Base-by-base conservation (phyloP, 139 green algal genomes). In the Chlamydomonas applanata region DNA sequence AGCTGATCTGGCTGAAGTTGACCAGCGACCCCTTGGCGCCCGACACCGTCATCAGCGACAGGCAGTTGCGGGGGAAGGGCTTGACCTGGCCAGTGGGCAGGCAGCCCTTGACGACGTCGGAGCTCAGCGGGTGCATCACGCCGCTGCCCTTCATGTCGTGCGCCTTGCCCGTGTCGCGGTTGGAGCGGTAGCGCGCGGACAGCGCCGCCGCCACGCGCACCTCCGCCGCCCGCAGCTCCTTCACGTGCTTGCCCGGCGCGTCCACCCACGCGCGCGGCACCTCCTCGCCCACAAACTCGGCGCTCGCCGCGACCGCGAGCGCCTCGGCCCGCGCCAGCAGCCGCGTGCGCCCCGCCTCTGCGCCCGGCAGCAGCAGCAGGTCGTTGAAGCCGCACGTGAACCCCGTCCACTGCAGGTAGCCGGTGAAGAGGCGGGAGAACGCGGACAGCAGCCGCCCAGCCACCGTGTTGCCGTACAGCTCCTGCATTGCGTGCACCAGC, bases 1-100 rank as follows among this genome's bases (percentile, higher is more conserved):
- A 96, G 0, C 84, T 89, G 74, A 99, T 99, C 87, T 99, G 96
- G 17, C 85, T 94, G 79, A 97, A 97, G 86, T 99, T 99, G 69
- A 99, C 96, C 44, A 94, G 82, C 25, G 86, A 95, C 30, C 96
- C 96, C 86, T 98, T 98, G 80, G 93, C 93, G 25, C 93, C 92
- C 11, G 87, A 89, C 22, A 93, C 78, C 13, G 96, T 99, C 96
- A 99, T 99, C 22, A 98, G 81, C 24, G 88, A 90, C 86, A 99
- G 90, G 86, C 91, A 94, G 87, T 99, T 99, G 82, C 76, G 53
- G 0, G 90, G 90, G 77, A 99, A 99, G 33, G 93, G 80, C 90
- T 79, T 86, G 45, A 66, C 70, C 36, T 84, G 75, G 24, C 75
- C 83, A 13, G 27, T 87, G 82, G 65, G 95, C 56, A 99, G 78